Evolutionary conservation across 306 rosid genomes (phyloP).

Genomic region (Purshia tridentata): DNA sequence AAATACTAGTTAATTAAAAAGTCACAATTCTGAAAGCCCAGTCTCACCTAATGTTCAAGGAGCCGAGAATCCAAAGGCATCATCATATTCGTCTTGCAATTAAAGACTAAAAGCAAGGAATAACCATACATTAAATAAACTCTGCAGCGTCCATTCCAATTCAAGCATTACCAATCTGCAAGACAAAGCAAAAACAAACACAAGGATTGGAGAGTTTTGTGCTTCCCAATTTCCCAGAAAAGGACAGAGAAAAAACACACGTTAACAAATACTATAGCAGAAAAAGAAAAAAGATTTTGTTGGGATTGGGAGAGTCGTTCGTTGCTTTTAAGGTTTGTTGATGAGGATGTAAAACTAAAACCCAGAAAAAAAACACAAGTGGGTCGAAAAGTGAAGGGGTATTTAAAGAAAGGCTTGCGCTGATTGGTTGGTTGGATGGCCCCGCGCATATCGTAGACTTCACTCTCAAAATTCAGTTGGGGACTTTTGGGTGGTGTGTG

Average conservation of each 20-base stretch:
- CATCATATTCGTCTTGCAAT: constrained; percentile 32
- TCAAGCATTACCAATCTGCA: constrained; percentile 78
- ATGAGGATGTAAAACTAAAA: constrained; percentile 20
- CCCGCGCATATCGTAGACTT: constrained; percentile 56
- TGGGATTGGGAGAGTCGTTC: constrained; percentile 9
- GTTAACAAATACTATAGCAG: neutral
- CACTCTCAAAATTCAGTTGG: constrained; percentile 42
- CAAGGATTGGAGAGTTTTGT: constrained; percentile 9
- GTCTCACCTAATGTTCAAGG: constrained; percentile 36
- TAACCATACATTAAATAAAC: neutral
- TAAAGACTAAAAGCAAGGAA: constrained; percentile 34
- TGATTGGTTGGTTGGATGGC: constrained; percentile 39
- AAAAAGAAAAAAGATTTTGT: neutral
- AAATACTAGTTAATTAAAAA: neutral
- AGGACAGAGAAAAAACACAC: neutral
- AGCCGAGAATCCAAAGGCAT: neutral
- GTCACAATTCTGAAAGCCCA: constrained; percentile 4
- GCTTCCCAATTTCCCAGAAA: constrained; percentile 1
- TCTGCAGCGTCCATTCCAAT: constrained; percentile 71
- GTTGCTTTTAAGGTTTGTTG: constrained; percentile 31
- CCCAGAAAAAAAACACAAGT: constrained; percentile 15
- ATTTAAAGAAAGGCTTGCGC: constrained; percentile 11
- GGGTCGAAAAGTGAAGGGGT: too few species aligned
- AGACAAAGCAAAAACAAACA: constrained; percentile 51
- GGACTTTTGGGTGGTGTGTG: constrained; percentile 17